These are phyloP conservation scores for Myrica gale DNA, from an alignment of 306 rosid species.

Conservation along the genomic window DNA sequence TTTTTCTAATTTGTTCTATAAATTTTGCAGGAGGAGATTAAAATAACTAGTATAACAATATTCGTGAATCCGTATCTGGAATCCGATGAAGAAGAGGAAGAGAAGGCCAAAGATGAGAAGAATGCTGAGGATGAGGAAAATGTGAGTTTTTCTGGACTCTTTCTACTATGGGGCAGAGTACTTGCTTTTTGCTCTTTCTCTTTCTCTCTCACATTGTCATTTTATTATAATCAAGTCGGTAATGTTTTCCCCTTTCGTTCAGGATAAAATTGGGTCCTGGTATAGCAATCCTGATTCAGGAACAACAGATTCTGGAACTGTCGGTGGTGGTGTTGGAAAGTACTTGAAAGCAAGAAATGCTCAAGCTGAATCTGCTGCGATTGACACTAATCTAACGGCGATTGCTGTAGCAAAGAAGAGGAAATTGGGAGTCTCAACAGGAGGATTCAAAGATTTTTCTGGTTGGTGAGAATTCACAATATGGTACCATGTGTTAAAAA, in stretches of 20 bases:
- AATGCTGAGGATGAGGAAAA: slow-evolving; percentile 73
- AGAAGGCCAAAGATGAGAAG: slow-evolving; percentile 53
- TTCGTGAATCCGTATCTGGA: slow-evolving; percentile 89
- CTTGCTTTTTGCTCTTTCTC: slow-evolving; percentile 6
- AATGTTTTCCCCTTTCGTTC: slow-evolving; percentile 27
- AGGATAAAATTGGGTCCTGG: slow-evolving; percentile 92
- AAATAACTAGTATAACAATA: slow-evolving; percentile 67
- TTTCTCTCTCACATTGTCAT: not conserved
- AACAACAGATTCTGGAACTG: slow-evolving; percentile 51
- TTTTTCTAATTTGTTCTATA: slow-evolving; percentile 11
- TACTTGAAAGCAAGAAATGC: slow-evolving; percentile 70
- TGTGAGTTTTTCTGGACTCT: slow-evolving; percentile 51
- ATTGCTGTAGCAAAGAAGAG: slow-evolving; percentile 65
- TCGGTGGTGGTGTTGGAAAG: slow-evolving; percentile 72
- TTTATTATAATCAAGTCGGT: not conserved
- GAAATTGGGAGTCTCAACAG: slow-evolving; percentile 46
- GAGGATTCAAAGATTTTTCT: slow-evolving; percentile 72
- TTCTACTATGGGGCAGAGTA: not conserved
- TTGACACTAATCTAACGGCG: slow-evolving; percentile 32
- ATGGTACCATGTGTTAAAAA: slow-evolving; percentile 27
- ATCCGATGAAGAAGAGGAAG: slow-evolving; percentile 76
- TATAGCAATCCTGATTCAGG: slow-evolving; percentile 84
- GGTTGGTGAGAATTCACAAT: slow-evolving; percentile 53
- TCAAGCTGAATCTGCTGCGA: slow-evolving; percentile 46
- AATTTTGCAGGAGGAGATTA: slow-evolving; percentile 81